Evolutionary conservation across 176 grass and related monocot species (phyloP), one percentile per base, ranked within the genome.

Genomic region (Coix lacrymajobi): DNA sequence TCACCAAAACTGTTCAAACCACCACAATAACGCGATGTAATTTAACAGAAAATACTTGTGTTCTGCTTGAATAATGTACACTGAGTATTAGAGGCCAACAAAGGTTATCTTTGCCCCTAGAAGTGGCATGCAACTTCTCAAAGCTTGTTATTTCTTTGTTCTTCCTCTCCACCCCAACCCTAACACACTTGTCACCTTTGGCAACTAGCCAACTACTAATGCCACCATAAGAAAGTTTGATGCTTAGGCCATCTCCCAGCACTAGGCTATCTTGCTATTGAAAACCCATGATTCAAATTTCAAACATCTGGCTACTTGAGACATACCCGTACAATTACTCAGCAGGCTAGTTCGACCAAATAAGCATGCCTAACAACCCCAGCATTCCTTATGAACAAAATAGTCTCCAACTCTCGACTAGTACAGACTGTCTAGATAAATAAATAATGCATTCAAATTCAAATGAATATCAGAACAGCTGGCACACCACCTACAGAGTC

Each of bases 391-490:
- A 20, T 43, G 16, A n/a, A 36, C 61, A 36, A 44, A 66, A 79
- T 33, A 65, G 17, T 48, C 61, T 79, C 38, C 28, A 38, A 29
- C 25, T 77, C 36, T 62, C 75, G 29, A 46, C 2, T 79, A 51
- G 41, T 51, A 66, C 61, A 79, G 41, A 66, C 28, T 48, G 39
- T 22, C 25, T 30, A 31, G 22, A 26, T 62, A 62, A 62, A 79
- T 79, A 79, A 65, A 79, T 79, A 30, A 51, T 54, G 20, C 29
- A 32, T n/a, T n/a, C n/a, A 30, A 31, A n/a, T n/a, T n/a, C n/a
- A n/a, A 80, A 68, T 38, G 29, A 68, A 69, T 52, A 67, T 38
- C 20, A 45, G 29, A 48, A 48, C 12, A 32, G 30, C 37, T 66
- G 24, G 15, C 44, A 36, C 20, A 56, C 33, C 7, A 77, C 43